Evolutionary conservation across 148 eudicot species (phyloP), one percentile per base, ranked within the genome.

Genomic region (Polygonum aviculare): DNA sequence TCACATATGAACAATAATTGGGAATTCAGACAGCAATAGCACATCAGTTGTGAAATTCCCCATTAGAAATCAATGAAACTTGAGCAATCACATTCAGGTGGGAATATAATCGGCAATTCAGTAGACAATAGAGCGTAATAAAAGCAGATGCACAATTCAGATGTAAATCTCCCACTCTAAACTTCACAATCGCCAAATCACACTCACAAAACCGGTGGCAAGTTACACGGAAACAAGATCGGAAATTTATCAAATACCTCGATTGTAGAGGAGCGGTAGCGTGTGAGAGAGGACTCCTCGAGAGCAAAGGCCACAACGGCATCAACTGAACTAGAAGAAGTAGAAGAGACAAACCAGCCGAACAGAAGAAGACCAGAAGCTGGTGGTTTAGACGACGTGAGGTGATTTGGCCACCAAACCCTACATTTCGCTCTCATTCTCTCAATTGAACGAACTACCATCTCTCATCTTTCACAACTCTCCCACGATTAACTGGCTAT

Each of bases 401-500:
- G 84, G 57, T 86, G 72, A 6, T 78, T 76, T 1, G 97, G 98
- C 97, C 97, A 95, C 98, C 98, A 95, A 65, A 95, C 77, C 90
- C 97, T 84, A 79, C 92, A 90, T 69, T 84, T 89, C 19, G 16
- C 22, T 33, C 74, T 71, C 72, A 69, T 26, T 35, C 72, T 69
- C 36, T 18, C 63, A 21, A 57, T 57, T 22, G 63, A 57, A 57
- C 31, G 63, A 57, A 57, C 31, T 8, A 57, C 63, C 63, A 57
- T 57, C 63, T 31, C 16, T 60, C 72, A 67, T 67, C 44, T 65
- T 65, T 41, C 7, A 57, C 3, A 21, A 57, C 65, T 57, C 31
- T 21, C 65, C 65, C 65, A n/a, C 65, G 10, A 22, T 22, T 21
- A 57, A 57, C 63, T 19, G 31, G 65, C 65, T 9, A 57, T n/a